Conservation (phyloP, 371 early-diverging fungal species). For the Actinomucor elegans region DNA sequence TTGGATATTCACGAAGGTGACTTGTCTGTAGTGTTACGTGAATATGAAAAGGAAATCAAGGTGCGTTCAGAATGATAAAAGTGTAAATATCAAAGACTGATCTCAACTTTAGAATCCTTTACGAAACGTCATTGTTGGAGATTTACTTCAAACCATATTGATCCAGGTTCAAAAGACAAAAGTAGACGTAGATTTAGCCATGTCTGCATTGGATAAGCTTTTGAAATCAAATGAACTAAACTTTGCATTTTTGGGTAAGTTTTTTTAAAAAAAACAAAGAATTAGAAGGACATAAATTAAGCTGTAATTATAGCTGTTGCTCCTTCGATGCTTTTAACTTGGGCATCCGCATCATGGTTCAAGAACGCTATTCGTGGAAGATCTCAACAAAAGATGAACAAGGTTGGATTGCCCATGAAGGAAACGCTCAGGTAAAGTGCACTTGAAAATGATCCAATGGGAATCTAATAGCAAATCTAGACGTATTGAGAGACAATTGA, state of each 20-base stretch:
- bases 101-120: slow-evolving; percentile 70
- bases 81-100: no score
- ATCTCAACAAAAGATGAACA: slow-evolving; percentile 28
- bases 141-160: slow-evolving; percentile 81
- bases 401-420: slow-evolving; percentile 35
- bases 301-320: slow-evolving; percentile 46
- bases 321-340: slow-evolving; percentile 63
- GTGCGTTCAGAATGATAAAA: no score
- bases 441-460: no score
- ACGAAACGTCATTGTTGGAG: slow-evolving; percentile 59
- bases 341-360: slow-evolving; percentile 52
- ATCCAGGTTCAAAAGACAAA: slow-evolving; percentile 91
- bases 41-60: slow-evolving; percentile 80
- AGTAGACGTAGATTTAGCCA: slow-evolving; percentile 90
- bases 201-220: slow-evolving; percentile 92
- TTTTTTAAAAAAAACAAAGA: slow-evolving; percentile 9
- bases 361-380: slow-evolving; percentile 38
- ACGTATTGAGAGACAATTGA: slow-evolving; percentile 49
- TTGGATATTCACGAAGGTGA: slow-evolving; percentile 73
- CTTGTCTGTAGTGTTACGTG: slow-evolving; percentile 72
- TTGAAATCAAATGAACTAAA: slow-evolving; percentile 94
- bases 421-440: slow-evolving; percentile 50
- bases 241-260: slow-evolving; percentile 79
- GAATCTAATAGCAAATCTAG: no score
- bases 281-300: background rate